These are phyloP conservation scores for Neofusicoccum laricinum DNA, from an alignment of 2,329 filamentous ascomycete genomes.

Conservation along the genomic window DNA sequence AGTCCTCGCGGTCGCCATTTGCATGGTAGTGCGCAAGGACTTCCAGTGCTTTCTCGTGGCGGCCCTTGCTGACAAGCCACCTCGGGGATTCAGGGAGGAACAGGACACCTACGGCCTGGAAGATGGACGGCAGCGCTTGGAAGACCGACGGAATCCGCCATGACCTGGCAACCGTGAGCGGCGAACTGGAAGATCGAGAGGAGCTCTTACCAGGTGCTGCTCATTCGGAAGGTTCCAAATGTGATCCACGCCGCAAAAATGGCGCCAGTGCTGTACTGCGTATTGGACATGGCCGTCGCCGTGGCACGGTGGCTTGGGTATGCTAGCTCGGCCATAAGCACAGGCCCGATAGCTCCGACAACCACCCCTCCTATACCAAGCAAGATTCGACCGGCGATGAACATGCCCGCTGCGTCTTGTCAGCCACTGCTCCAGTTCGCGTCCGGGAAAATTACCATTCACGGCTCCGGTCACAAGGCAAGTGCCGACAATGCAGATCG, in stretches of 20 bases:
- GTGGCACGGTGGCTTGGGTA: constrained; percentile 10
- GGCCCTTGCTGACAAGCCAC: constrained; percentile 63
- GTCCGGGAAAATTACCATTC: not conserved
- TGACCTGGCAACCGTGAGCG: constrained; percentile 23
- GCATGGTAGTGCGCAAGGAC: constrained; percentile 64
- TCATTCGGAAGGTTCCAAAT: constrained; percentile 43
- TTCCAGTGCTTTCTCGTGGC: constrained; percentile 59
- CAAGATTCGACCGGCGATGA: constrained; percentile 1
- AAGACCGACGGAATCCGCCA: constrained; percentile 34
- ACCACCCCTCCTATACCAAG: constrained; percentile 5
- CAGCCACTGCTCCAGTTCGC: not conserved
- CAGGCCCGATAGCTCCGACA: constrained; percentile 10
- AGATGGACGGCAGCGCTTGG: constrained; percentile 38
- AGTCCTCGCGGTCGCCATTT: constrained; percentile 57
- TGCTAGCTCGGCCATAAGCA: constrained; percentile 11
- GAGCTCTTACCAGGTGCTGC: constrained; percentile 32
- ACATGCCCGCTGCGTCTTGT: not conserved
- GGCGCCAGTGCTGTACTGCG: constrained; percentile 26
- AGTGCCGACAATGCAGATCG: constrained; percentile 5
- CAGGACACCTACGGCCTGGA: constrained; percentile 31
- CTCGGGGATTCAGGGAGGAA: constrained; percentile 62
- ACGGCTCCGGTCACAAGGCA: not conserved
- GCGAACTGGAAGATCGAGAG: not conserved
- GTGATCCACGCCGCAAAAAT: constrained; percentile 47
- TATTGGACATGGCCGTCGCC: constrained; percentile 11